Evolutionary conservation across 2,329 filamentous ascomycete species (phyloP).

Genomic region (Capronia americana): DNA sequence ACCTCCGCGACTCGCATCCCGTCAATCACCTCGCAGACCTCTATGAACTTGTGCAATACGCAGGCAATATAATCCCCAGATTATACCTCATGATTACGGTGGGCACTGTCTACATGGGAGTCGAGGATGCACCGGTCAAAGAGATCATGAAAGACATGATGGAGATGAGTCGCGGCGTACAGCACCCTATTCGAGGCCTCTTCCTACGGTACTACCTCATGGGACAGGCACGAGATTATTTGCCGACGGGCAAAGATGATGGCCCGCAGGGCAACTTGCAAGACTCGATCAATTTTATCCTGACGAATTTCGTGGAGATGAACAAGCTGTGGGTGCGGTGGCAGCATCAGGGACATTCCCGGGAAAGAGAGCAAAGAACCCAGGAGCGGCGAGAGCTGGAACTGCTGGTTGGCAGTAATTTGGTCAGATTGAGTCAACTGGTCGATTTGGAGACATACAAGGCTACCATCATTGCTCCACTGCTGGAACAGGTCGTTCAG

Average conservation of each 20-base stretch:
- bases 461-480: slow-evolving; percentile 81
- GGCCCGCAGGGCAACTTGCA: slow-evolving; percentile 94
- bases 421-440: slow-evolving; percentile 91
- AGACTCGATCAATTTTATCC: slow-evolving; percentile 96
- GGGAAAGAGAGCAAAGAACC: slow-evolving; percentile 89
- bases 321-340: slow-evolving; percentile 99
- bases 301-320: slow-evolving; percentile 99
- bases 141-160: slow-evolving; percentile 99
- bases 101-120: slow-evolving; percentile 98
- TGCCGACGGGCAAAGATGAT: slow-evolving; percentile 81
- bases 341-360: slow-evolving; percentile 95
- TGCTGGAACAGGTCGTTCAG: slow-evolving; percentile 96
- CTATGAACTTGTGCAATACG: slow-evolving; percentile 97
- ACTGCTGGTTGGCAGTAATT: slow-evolving; percentile 92
- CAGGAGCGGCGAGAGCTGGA: slow-evolving; percentile 95
- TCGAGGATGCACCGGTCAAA: slow-evolving; percentile 97
- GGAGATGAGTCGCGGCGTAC: slow-evolving; percentile 98
- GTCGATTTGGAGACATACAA: slow-evolving; percentile 96
- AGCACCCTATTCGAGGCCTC: slow-evolving; percentile 92
- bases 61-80: slow-evolving; percentile 94
- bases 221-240: slow-evolving; percentile 87
- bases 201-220: slow-evolving; percentile 97
- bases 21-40: slow-evolving; percentile 97
- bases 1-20: slow-evolving; percentile 95
- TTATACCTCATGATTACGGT: slow-evolving; percentile 99